Base-by-base conservation (phyloP, 2,329 filamentous ascomycete species). In the Decorospora gaudefroyi region DNA sequence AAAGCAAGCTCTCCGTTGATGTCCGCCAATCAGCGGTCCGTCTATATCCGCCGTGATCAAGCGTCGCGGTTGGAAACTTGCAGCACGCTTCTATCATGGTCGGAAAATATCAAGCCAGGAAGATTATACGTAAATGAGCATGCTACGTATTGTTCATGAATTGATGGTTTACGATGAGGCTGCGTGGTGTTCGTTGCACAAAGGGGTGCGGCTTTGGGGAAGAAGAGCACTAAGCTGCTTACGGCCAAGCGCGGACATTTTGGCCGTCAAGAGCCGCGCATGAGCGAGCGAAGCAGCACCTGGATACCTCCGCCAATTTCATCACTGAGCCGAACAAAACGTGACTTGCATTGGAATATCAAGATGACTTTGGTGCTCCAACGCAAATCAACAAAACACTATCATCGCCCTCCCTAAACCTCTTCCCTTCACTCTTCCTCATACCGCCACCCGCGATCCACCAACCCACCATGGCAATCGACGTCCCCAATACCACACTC, bases 401-500 rank as follows among this genome's bases (percentile, higher is more conserved):
- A n/a, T n/a, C n/a, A n/a, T n/a, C n/a, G n/a, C n/a, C n/a, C n/a
- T n/a, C n/a, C 18, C 7, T 3, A 22, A 10, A 7, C 30, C 15
- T 27, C 22, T 4, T 28, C 7, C 21, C 25, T 11, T 11, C 38
- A 4, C 35, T 26, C 12, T 12, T 23, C 17, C 16, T 11, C 29
- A 30, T 30, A 16, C 21, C 22, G 28, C 9, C 22, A 17, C n/a
- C 5, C 15, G n/a, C 21, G 4, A 17, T 10, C 31, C 6, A 16
- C 25, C 27, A 42, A 41, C 22, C 16, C 21, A 46, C 22, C 8
- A 65, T 65, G 61, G 56, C 60, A 11, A 46, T 61, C 34, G 19
- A 47, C 26, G 32, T 44, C 8, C 82, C 64, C 77, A 81, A 43
- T 77, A 86, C 59, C 3, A 42, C 50, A 4, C 54, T 73, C 15